Conservation (phyloP, 2,329 filamentous ascomycete genomes). For the Trichoderma afroharzianum region DNA sequence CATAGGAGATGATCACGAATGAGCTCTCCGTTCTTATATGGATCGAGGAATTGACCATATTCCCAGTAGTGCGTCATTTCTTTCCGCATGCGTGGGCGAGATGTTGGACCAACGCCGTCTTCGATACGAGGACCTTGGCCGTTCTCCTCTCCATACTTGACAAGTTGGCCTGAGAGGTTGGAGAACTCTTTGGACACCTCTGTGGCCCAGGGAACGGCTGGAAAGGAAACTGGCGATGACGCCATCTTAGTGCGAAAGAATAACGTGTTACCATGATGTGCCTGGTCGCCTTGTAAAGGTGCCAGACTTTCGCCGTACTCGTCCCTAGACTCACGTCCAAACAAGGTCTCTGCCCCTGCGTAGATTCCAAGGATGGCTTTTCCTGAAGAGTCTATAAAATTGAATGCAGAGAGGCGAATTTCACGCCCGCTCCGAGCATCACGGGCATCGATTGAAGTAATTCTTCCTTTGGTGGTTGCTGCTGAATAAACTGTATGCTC, state of each 20-base stretch:
- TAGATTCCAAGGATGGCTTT: neutral
- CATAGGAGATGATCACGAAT: neutral
- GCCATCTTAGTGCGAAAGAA: neutral
- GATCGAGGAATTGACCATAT: neutral
- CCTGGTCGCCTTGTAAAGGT: neutral
- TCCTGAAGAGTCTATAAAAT: neutral
- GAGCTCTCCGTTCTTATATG: neutral
- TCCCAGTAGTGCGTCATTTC: neutral
- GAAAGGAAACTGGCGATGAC: neutral
- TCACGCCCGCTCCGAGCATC: neutral
- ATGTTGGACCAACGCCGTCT: neutral
- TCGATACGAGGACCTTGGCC: neutral
- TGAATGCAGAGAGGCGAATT: neutral
- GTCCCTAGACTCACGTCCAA: neutral
- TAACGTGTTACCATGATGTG: slow-evolving; percentile 1
- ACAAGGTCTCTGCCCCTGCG: neutral
- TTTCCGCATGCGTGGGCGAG: neutral
- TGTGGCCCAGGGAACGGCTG: slow-evolving; percentile 6
- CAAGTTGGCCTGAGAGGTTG: neutral
- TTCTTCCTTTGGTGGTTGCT: neutral
- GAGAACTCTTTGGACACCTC: neutral
- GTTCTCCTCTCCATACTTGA: slow-evolving; percentile 3
- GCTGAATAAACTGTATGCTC: neutral
- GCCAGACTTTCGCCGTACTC: slow-evolving; percentile 5
- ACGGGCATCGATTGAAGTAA: neutral